These are phyloP conservation scores for Mycena pura DNA, from an alignment of 768 basidiomycete genomes.

Conservation along the genomic window DNA sequence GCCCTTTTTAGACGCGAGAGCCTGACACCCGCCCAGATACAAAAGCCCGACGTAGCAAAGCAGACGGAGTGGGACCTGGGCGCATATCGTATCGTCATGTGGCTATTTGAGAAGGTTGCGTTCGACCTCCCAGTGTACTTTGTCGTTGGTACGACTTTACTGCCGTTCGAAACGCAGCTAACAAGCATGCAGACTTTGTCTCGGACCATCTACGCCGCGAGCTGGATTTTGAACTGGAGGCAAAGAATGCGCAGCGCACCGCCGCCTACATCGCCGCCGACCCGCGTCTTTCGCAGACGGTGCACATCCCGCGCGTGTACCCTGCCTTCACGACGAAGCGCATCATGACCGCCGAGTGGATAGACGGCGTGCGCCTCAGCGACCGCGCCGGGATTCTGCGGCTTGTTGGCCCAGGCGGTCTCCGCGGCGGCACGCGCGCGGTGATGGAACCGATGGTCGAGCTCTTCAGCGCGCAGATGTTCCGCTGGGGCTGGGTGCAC, in stretches of 20 bases:
- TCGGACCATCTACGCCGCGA: conserved; percentile 84
- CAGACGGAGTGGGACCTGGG: conserved; percentile 89
- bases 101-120: conserved; percentile 77
- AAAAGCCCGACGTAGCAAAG: conserved; percentile 86
- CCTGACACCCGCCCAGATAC: conserved; percentile 42
- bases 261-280: conserved; percentile 73
- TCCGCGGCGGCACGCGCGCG: conserved; percentile 65
- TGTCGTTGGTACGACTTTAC: conserved; percentile 67
- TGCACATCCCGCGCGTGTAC: conserved; percentile 82
- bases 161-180: background rate
- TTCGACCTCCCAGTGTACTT: conserved; percentile 91
- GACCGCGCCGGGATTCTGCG: conserved; percentile 63
- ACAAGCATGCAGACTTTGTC: conserved; percentile 58
- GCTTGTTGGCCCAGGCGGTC: conserved; percentile 61
- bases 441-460: conserved; percentile 90
- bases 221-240: conserved; percentile 83
- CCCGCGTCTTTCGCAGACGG: conserved; percentile 69
- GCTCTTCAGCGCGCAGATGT: conserved; percentile 89
- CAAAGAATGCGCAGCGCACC: conserved; percentile 75
- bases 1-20: background rate
- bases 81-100: conserved; percentile 75
- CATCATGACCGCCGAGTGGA: conserved; percentile 88
- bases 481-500: conserved; percentile 90
- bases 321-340: conserved; percentile 74
- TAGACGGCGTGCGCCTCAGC: conserved; percentile 75